phyloP scores from a whole-genome alignment of 2,329 filamentous ascomycete species.

The Boeremia exigua region DNA sequence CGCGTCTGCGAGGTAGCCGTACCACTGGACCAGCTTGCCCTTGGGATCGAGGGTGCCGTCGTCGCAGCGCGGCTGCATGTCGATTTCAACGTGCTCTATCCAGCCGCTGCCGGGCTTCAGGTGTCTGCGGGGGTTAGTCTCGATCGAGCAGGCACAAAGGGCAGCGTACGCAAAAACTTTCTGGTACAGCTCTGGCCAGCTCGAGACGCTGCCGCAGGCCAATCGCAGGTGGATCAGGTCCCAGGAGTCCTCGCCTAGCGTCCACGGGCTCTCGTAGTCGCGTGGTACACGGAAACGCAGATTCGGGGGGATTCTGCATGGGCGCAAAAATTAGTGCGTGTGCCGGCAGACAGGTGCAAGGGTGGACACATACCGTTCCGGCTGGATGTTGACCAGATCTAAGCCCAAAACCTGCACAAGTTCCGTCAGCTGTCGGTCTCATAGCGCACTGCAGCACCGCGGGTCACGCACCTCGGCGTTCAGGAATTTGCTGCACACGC shows the following conservation, averaged over 20 bases:
- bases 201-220: constrained; percentile 76
- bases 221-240: constrained; percentile 85
- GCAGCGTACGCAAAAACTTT: constrained; percentile 68
- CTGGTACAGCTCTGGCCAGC: constrained; percentile 76
- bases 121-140: constrained; percentile 62
- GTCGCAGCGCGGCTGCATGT: constrained; percentile 77
- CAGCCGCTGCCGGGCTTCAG: constrained; percentile 76
- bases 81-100: constrained; percentile 89
- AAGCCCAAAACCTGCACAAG: constrained; percentile 60
- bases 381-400: constrained; percentile 68
- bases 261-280: constrained; percentile 82
- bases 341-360: constrained; percentile 46
- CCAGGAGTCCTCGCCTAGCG: constrained; percentile 69
- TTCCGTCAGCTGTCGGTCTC: constrained; percentile 34
- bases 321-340: constrained; percentile 31
- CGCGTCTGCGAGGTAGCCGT: constrained; percentile 68
- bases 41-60: constrained; percentile 65
- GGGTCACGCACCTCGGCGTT: constrained; percentile 56
- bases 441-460: constrained; percentile 15
- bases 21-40: constrained; percentile 72
- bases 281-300: constrained; percentile 70
- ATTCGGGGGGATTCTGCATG: constrained; percentile 71
- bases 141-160: constrained; percentile 7
- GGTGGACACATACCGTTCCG: constrained; percentile 56
- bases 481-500: constrained; percentile 57